Conservation (phyloP, 2,329 filamentous ascomycete genomes). For the Aspergillus jensenii region DNA sequence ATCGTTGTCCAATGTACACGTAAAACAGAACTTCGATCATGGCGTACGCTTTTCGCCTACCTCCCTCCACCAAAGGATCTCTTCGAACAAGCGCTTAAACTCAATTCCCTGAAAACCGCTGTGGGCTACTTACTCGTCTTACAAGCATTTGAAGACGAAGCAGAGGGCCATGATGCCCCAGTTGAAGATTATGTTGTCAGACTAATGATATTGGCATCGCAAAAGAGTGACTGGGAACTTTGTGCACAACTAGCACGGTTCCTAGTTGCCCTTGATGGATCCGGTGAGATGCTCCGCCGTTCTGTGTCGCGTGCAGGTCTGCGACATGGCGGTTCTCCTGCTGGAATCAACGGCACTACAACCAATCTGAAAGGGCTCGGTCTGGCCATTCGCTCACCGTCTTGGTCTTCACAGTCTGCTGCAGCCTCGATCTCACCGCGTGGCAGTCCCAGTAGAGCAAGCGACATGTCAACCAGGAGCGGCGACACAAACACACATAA, state of each 20-base stretch:
- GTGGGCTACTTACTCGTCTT: slow-evolving; percentile 94
- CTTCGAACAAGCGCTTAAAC: slow-evolving; percentile 86
- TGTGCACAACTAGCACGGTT: slow-evolving; percentile 96
- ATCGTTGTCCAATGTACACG: slow-evolving; percentile 95
- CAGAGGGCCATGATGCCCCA: slow-evolving; percentile 52
- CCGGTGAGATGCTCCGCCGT: slow-evolving; percentile 69
- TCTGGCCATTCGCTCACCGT: slow-evolving; percentile 31
- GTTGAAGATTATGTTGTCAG: slow-evolving; percentile 64
- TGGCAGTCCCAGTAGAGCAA: slow-evolving; percentile 6
- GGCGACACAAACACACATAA: neutral
- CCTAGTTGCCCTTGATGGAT: slow-evolving; percentile 85
- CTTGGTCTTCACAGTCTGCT: slow-evolving; percentile 33
- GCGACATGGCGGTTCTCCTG: slow-evolving; percentile 18
- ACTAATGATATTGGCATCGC: slow-evolving; percentile 75
- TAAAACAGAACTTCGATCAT: slow-evolving; percentile 93
- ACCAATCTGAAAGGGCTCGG: slow-evolving; percentile 36
- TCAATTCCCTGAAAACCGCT: slow-evolving; percentile 87
- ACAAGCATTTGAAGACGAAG: slow-evolving; percentile 68
- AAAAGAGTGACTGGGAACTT: slow-evolving; percentile 88
- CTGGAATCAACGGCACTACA: slow-evolving; percentile 24
- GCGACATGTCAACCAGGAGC: slow-evolving; percentile 8
- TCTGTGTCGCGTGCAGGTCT: slow-evolving; percentile 44
- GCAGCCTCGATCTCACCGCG: slow-evolving; percentile 27
- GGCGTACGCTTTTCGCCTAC: slow-evolving; percentile 90
- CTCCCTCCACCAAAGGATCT: slow-evolving; percentile 86